Percentiles rank a stretch among this genome's conserved stretches.
These are phyloP conservation scores for Epichloe uncinata DNA, from an alignment of 2,329 filamentous ascomycete species.

Conservation along the genomic window DNA sequence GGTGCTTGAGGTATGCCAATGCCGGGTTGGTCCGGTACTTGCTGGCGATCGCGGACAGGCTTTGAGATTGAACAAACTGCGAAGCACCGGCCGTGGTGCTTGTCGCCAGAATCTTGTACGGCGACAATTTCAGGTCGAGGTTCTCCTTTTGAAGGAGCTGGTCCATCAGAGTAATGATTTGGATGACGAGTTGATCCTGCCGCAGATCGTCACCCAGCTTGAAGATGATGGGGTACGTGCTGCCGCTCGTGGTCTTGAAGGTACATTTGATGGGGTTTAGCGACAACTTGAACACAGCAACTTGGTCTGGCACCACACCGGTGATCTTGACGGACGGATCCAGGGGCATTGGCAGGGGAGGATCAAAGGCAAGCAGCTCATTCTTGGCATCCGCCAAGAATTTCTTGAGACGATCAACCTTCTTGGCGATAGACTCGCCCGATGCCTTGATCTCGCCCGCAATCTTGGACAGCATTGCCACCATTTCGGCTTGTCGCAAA, in stretches of 20 bases:
- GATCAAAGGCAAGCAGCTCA: slow-evolving; percentile 70
- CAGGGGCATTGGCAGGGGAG: slow-evolving; percentile 74
- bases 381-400: slow-evolving; percentile 82
- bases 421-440: slow-evolving; percentile 62
- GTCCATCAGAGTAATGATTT: slow-evolving; percentile 96
- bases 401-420: slow-evolving; percentile 73
- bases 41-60: slow-evolving; percentile 66
- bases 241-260: slow-evolving; percentile 68
- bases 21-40: slow-evolving; percentile 66
- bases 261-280: slow-evolving; percentile 82
- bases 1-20: slow-evolving; percentile 71
- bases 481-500: slow-evolving; percentile 75
- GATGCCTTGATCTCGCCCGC: slow-evolving; percentile 78
- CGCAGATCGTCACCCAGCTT: slow-evolving; percentile 94
- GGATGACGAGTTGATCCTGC: slow-evolving; percentile 93
- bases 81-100: slow-evolving; percentile 80
- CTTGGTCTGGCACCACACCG: slow-evolving; percentile 71
- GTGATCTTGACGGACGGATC: slow-evolving; percentile 72
- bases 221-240: slow-evolving; percentile 85
- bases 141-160: slow-evolving; percentile 92
- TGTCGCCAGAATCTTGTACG: slow-evolving; percentile 92
- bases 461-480: slow-evolving; percentile 76
- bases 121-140: slow-evolving; percentile 83
- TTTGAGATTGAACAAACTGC: slow-evolving; percentile 83
- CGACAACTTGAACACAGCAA: slow-evolving; percentile 90